A percentile compares a stretch with the other conserved stretches of the same genome.
phyloP scores from a whole-genome alignment of 805 yeast genomes.

The Wickerhamiella qilinensis region DNA sequence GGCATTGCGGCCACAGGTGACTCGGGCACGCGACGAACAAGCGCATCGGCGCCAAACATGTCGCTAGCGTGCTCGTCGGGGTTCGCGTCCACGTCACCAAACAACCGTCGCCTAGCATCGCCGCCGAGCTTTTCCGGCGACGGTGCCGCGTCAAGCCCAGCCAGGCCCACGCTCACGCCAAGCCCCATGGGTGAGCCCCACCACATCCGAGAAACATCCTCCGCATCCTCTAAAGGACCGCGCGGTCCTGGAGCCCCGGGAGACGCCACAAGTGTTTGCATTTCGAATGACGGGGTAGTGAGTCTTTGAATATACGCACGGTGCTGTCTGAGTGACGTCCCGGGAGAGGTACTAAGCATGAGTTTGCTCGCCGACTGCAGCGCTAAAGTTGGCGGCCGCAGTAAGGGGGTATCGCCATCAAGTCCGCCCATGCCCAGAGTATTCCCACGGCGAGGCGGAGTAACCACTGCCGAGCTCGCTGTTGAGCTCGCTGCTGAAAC shows the following conservation, averaged over 20 bases:
- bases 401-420: background rate
- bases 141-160: too few species aligned
- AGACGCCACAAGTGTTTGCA: conserved; percentile 23
- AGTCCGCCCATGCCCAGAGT: too few species aligned
- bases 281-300: conserved; percentile 14
- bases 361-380: conserved; percentile 1
- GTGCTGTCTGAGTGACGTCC: conserved; percentile 15
- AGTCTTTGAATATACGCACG: conserved; percentile 14
- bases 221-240: background rate
- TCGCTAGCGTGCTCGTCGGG: conserved; percentile 3
- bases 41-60: conserved; percentile 17
- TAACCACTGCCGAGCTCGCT: too few species aligned
- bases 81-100: background rate
- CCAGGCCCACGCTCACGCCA: too few species aligned
- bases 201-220: background rate
- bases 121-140: background rate
- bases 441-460: too few species aligned
- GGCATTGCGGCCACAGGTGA: conserved; percentile 28
- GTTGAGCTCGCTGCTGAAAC: too few species aligned
- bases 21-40: conserved; percentile 32
- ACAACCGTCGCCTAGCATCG: conserved; percentile 7
- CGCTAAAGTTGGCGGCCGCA: background rate
- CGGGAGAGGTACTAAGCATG: conserved; percentile 12
- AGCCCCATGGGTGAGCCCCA: background rate
- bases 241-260: too few species aligned